phyloP scores from a whole-genome alignment of 1,284 basidiomycete species.

The Vanrija sp. region DNA sequence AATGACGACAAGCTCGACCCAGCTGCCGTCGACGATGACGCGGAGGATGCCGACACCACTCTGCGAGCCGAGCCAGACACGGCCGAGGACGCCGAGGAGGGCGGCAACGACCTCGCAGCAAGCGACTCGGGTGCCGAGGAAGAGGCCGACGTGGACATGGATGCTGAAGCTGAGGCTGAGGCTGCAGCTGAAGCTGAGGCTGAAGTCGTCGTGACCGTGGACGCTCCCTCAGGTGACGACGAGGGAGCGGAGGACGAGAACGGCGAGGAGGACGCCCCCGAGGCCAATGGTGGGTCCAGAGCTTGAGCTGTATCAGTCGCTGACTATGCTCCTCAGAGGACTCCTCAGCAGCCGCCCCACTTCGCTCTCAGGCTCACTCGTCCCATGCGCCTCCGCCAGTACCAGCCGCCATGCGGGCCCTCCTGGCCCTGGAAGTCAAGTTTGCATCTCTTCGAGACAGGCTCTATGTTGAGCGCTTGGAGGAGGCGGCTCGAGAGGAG shows the following conservation, averaged over 20 bases:
- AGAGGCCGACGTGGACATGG: slow-evolving; percentile 1
- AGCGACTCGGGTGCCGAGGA: not conserved
- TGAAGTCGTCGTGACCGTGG: slow-evolving; percentile 1
- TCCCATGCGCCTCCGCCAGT: slow-evolving; percentile 44
- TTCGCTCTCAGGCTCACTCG: slow-evolving; percentile 22
- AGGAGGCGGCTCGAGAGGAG: slow-evolving; percentile 55
- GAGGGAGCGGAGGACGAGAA: not conserved
- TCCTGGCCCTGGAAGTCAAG: slow-evolving; percentile 56
- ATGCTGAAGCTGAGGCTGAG: not conserved
- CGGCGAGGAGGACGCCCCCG: slow-evolving; percentile 5
- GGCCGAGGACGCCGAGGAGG: not conserved
- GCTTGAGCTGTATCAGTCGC: not conserved
- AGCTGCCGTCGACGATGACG: slow-evolving; percentile 9
- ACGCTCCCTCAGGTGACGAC: not conserved
- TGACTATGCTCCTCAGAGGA: not conserved
- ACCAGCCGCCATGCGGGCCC: slow-evolving; percentile 52
- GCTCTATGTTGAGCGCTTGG: slow-evolving; percentile 56
- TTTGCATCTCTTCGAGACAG: slow-evolving; percentile 56
- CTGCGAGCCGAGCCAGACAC: slow-evolving; percentile 16
- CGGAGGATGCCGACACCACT: slow-evolving; percentile 22
- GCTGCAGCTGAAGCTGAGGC: slow-evolving; percentile 6
- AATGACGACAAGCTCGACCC: not conserved
- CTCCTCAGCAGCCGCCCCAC: slow-evolving; percentile 1
- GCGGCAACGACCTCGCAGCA: not conserved
- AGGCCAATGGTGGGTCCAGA: slow-evolving; percentile 6